Evolutionary conservation across 176 grass and related monocot species (phyloP).

Genomic region (Rhynchospora pubera): DNA sequence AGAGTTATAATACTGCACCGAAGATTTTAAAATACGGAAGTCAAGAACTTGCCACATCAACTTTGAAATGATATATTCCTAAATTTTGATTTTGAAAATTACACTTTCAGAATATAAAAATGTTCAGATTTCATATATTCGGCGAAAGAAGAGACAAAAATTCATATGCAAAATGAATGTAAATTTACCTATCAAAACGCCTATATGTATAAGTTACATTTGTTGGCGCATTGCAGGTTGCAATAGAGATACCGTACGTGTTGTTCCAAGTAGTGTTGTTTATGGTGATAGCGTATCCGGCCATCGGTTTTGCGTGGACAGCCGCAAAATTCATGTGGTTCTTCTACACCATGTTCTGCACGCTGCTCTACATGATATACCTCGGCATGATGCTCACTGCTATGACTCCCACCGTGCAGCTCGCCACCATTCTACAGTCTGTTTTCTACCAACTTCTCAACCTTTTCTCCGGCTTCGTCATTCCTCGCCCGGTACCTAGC

Average conservation of each 20-base stretch:
- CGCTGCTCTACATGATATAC: constrained; percentile 53
- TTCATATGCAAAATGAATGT: too few relatives aligned
- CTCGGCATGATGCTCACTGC: constrained; percentile 70
- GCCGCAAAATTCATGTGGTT: constrained; percentile 57
- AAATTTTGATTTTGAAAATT: too few relatives aligned
- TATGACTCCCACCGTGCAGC: constrained; percentile 43
- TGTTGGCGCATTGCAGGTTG: constrained; percentile 30
- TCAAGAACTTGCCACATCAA: too few relatives aligned
- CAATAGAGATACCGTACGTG: constrained; percentile 61
- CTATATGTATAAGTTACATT: not conserved
- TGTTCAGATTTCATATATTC: too few relatives aligned
- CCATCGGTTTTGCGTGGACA: constrained; percentile 58
- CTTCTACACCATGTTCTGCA: constrained; percentile 52
- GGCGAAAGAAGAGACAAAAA: too few relatives aligned
- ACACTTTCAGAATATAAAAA: too few relatives aligned
- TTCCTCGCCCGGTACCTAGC: constrained; percentile 39
- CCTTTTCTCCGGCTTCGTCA: constrained; percentile 52
- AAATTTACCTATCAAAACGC: too few relatives aligned
- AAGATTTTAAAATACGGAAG: too few relatives aligned
- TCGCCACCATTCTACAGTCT: constrained; percentile 52
- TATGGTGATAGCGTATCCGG: constrained; percentile 59
- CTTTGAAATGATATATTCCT: too few relatives aligned
- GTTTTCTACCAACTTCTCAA: constrained; percentile 49
- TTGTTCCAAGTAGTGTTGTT: constrained; percentile 34
- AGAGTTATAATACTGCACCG: too few relatives aligned